A percentile compares a stretch with the other conserved stretches of the same genome.
phyloP scores from a whole-genome alignment of 805 yeast genomes.

The Metschnikowia kofuensis region DNA sequence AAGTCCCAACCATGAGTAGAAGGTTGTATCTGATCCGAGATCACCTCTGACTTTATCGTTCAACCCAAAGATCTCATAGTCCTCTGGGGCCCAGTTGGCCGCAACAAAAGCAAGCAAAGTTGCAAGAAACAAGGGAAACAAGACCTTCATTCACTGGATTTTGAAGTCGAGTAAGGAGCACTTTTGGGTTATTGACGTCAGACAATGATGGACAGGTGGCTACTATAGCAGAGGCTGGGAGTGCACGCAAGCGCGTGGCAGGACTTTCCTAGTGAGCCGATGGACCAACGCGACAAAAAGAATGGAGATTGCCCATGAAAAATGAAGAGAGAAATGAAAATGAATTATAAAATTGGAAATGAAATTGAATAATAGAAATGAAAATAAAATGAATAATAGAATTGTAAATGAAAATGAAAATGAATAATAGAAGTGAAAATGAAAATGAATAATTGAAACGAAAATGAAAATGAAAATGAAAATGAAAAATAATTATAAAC shows the following conservation, averaged over 20 bases:
- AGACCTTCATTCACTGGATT: slow-evolving; percentile 10
- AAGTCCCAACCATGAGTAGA: slow-evolving; percentile 66
- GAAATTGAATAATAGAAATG: no score
- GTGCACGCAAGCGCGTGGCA: neutral
- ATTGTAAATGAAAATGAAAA: no score
- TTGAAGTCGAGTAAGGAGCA: neutral
- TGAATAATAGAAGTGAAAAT: no score
- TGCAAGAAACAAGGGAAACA: slow-evolving; percentile 13
- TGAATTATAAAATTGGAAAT: no score
- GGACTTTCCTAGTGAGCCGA: neutral
- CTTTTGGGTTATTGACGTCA: neutral
- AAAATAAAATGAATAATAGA: no score
- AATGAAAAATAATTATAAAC: no score
- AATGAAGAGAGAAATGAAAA: no score
- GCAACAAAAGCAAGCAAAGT: slow-evolving; percentile 27
- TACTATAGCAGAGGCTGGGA: neutral
- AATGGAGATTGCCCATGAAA: no score
- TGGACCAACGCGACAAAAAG: no score
- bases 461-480: no score
- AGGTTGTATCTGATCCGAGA: slow-evolving; percentile 57
- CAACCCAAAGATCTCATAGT: slow-evolving; percentile 76
- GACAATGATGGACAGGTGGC: neutral
- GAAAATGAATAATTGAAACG: no score
- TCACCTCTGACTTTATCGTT: slow-evolving; percentile 62
- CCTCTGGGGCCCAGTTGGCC: slow-evolving; percentile 57